phyloP scores from a whole-genome alignment of 768 basidiomycete genomes.

The Xerocomus spinulosus region DNA sequence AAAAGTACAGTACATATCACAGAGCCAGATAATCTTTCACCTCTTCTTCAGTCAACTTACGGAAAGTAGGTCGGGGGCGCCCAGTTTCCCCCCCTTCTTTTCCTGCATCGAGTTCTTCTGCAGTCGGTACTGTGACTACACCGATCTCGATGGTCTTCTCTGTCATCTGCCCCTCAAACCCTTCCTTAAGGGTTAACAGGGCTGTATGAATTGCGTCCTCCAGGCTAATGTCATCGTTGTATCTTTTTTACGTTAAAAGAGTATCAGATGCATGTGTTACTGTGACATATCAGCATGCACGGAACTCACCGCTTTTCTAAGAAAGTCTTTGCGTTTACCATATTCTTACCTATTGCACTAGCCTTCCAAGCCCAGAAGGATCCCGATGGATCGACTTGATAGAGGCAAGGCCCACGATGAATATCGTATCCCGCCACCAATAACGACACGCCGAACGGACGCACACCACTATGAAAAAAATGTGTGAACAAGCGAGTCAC shows the following conservation, averaged over 20 bases:
- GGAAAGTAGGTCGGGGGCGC: constrained; percentile 81
- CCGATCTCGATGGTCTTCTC: constrained; percentile 99
- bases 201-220: constrained; percentile 99
- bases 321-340: constrained; percentile 99
- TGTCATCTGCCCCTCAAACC: constrained; percentile 99
- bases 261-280: constrained; percentile 13
- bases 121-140: constrained; percentile 84
- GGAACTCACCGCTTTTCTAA: constrained; percentile 87
- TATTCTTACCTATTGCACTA: constrained; percentile 99
- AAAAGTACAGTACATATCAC: constrained; percentile 41
- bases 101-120: constrained; percentile 51
- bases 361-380: constrained; percentile 99
- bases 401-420: constrained; percentile 92
- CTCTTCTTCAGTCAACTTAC: constrained; percentile 95
- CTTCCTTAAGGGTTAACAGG: constrained; percentile 94
- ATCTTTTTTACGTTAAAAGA: constrained; percentile 55
- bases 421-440: constrained; percentile 96
- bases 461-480: constrained; percentile 74
- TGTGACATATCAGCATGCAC: constrained; percentile 22
- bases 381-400: constrained; percentile 98
- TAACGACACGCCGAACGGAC: constrained; percentile 97
- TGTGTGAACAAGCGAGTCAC: constrained; percentile 26
- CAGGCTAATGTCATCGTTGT: constrained; percentile 97
- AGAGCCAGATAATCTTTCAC: constrained; percentile 92
- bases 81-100: constrained; percentile 65